These are phyloP conservation scores for Pleurotus citrinopileatus DNA, from an alignment of 768 basidiomycete genomes.

Conservation along the genomic window DNA sequence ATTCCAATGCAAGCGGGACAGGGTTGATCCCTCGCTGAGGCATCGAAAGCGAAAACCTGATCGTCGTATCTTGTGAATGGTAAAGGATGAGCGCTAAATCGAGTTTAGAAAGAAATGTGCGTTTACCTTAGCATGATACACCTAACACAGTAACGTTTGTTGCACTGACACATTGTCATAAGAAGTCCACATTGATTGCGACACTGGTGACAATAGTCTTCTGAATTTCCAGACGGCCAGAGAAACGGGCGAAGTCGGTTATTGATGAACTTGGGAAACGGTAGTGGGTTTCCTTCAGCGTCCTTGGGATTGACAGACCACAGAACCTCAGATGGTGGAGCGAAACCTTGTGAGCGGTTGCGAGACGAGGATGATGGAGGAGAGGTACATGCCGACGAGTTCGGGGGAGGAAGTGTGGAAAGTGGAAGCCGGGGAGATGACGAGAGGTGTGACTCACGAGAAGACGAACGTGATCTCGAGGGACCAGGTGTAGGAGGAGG, in stretches of 20 bases:
- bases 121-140: constrained; percentile 19
- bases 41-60: constrained; percentile 16
- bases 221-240: background rate
- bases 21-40: constrained; percentile 19
- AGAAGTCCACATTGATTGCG: background rate
- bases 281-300: background rate
- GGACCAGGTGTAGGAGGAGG: background rate
- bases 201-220: constrained; percentile 1
- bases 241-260: background rate
- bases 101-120: background rate
- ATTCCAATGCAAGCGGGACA: constrained; percentile 44
- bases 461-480: too few relatives aligned
- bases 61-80: constrained; percentile 24
- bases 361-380: background rate
- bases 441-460: too few relatives aligned
- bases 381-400: background rate
- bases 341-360: background rate
- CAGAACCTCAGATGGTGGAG: background rate
- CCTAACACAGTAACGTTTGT: constrained; percentile 13
- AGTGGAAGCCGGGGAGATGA: too few relatives aligned
- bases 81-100: background rate
- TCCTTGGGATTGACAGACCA: constrained; percentile 4
- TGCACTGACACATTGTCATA: constrained; percentile 19
- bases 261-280: background rate
- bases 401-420: background rate